Percentiles rank a stretch among this genome's conserved stretches.
These are phyloP conservation scores for Crithidia expoeki DNA, from an alignment of 208 protist genomes.

Conservation along the genomic window DNA sequence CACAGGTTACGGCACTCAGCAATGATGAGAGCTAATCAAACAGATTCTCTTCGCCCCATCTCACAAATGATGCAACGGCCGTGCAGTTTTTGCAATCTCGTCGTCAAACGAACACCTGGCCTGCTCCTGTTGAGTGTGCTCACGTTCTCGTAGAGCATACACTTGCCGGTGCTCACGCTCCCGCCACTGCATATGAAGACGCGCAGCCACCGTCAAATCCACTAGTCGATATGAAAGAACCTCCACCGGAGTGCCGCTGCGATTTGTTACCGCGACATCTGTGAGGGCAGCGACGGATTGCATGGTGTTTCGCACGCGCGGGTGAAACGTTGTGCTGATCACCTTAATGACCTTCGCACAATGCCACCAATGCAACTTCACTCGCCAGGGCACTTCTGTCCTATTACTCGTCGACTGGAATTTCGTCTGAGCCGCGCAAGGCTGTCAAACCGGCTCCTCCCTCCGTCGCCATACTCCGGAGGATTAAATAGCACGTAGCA, in stretches of 20 bases:
- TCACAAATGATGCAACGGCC: background rate
- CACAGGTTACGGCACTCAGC: background rate
- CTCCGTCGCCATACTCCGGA: background rate
- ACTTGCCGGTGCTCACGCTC: background rate
- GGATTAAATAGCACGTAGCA: background rate
- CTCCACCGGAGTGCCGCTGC: background rate
- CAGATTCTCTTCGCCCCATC: background rate
- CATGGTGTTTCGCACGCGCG: background rate
- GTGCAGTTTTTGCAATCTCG: background rate
- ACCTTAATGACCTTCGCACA: background rate
- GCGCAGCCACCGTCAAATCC: background rate
- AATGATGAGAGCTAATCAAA: background rate
- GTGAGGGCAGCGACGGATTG: background rate
- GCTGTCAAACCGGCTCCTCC: background rate
- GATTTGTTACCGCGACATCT: background rate
- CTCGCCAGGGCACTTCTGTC: background rate
- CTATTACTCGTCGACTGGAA: background rate
- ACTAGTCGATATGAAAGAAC: background rate
- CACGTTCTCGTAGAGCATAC: background rate
- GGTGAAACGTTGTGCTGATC: background rate
- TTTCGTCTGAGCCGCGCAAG: background rate
- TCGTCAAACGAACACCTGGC: background rate
- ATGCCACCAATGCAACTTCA: background rate
- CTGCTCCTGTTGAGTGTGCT: background rate
- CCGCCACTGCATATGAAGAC: conserved; percentile 1